Conservation (phyloP, 163 green algal genomes). For the Chlorella variabilis region DNA sequence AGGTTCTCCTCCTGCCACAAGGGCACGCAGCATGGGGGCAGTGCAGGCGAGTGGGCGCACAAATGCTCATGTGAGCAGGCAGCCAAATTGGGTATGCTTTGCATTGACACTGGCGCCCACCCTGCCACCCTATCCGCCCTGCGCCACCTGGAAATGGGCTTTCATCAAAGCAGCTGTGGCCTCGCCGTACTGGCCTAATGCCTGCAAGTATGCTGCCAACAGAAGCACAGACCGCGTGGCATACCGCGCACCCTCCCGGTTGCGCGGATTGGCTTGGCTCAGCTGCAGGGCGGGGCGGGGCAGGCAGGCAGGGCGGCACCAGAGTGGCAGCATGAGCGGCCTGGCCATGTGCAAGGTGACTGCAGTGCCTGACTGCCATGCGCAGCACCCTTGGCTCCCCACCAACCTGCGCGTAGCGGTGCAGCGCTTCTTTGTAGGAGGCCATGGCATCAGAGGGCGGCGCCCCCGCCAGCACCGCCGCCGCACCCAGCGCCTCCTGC, state of each 20-base stretch:
- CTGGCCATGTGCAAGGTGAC: too few relatives aligned
- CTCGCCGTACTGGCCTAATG: slow-evolving; percentile 51
- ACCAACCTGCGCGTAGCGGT: slow-evolving; percentile 46
- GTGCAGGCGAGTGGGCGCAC: too few relatives aligned
- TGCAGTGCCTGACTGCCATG: too few relatives aligned
- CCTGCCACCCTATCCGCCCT: not conserved
- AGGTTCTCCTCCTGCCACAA: slow-evolving; percentile 73
- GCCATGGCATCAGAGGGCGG: slow-evolving; percentile 30
- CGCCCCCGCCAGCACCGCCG: slow-evolving; percentile 46
- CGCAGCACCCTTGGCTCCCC: too few relatives aligned
- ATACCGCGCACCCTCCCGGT: slow-evolving; percentile 49
- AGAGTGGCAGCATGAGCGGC: not conserved
- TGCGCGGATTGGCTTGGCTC: slow-evolving; percentile 8
- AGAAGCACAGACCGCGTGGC: slow-evolving; percentile 77
- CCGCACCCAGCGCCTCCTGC: slow-evolving; percentile 59
- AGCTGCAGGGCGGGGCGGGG: not conserved
- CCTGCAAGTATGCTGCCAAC: slow-evolving; percentile 59
- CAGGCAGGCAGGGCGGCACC: not conserved
- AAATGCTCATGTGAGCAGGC: too few relatives aligned
- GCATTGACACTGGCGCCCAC: too few relatives aligned
- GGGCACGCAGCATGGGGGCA: too few relatives aligned
- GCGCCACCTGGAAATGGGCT: slow-evolving; percentile 75
- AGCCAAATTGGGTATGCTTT: too few relatives aligned
- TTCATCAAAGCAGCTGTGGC: slow-evolving; percentile 78
- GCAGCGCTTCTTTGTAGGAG: slow-evolving; percentile 60